Base-by-base conservation (phyloP, 2,329 filamentous ascomycete genomes). In the Colletotrichum sp. region DNA sequence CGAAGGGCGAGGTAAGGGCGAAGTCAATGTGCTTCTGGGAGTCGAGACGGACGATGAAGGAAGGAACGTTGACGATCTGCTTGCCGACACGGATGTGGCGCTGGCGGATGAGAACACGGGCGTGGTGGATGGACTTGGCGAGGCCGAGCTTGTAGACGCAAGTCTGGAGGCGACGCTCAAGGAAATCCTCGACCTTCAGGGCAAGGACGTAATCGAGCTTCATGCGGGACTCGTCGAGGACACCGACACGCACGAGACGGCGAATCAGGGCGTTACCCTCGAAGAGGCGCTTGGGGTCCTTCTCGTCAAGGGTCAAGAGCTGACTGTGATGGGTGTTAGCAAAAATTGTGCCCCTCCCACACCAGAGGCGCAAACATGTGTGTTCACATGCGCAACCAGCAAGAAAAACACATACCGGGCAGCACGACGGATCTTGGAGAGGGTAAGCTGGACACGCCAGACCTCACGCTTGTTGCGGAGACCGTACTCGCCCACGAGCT, bases 21-120 rank as follows among this genome's bases (percentile, higher is more conserved):
- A 99, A 99, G 92, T 99, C 97, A 85, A 99, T 99, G 94, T 99
- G 97, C 95, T 99, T 99, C 94, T 99, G 97, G 85, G 96, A 98
- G 92, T 99, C 97, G 86, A 99, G 95, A 90, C 97, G 97, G 89
- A 99, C 97, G 87, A 99, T 94, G 94, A 98, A 99, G 72, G 96
- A 99, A 81, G 97, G 97, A 78, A 99, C 97, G 90, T 99, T 99
- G 93, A 99, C 97, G 87, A 99, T 99, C 93, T 99, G 97, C 95
- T 99, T 99, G 90, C 97, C 97, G 87, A 99, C 97, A 87, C 96
- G 97, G 91, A 99, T 99, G 93, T 99, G 97, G 87, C 97, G 95
- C 93, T 99, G 97, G 88, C 95, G 96, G 92, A 99, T 99, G 84
- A 99, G 94, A 86, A 99, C 97, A 95, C 97, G 96, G 84, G 97